Evolutionary conservation across 805 yeast species (phyloP).

Genomic region (Maudiozyma bulderi): DNA sequence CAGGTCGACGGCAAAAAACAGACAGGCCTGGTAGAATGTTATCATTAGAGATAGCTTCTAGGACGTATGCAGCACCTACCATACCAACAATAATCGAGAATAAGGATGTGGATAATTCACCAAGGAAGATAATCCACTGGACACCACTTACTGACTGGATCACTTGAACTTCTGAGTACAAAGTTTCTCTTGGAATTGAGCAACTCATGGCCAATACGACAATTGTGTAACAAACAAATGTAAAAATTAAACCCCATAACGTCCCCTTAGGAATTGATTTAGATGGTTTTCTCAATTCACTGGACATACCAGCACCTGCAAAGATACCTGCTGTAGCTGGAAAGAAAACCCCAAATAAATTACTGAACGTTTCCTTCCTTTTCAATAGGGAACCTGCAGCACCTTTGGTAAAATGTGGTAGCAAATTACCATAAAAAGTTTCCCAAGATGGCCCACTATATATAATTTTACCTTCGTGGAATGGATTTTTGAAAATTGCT

Average conservation of each 20-base stretch:
- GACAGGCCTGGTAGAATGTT: conserved; percentile 72
- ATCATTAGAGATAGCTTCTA: conserved; percentile 88
- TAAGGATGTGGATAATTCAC: conserved; percentile 86
- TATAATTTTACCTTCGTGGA: conserved; percentile 38
- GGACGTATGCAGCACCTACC: conserved; percentile 86
- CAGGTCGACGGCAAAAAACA: conserved; percentile 55
- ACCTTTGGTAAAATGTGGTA: conserved; percentile 75
- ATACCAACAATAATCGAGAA: conserved; percentile 93
- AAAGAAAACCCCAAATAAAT: conserved; percentile 88
- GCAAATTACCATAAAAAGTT: conserved; percentile 55
- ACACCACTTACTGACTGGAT: conserved; percentile 72
- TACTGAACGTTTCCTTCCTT: conserved; percentile 64
- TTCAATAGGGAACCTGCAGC: conserved; percentile 79
- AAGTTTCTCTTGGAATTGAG: conserved; percentile 69
- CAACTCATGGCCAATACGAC: conserved; percentile 76
- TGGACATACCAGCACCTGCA: conserved; percentile 99
- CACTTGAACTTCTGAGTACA: conserved; percentile 72
- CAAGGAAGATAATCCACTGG: conserved; percentile 60
- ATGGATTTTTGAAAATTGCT: conserved; percentile 54
- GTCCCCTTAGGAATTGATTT: conserved; percentile 92
- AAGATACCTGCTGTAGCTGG: conserved; percentile 98
- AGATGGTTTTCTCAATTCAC: conserved; percentile 80
- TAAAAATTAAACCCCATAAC: conserved; percentile 65
- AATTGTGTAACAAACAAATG: conserved; percentile 66
- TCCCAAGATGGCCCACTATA: conserved; percentile 71